These are phyloP conservation scores for Cercis canadensis DNA, from an alignment of 306 rosid genomes.

Conservation along the genomic window DNA sequence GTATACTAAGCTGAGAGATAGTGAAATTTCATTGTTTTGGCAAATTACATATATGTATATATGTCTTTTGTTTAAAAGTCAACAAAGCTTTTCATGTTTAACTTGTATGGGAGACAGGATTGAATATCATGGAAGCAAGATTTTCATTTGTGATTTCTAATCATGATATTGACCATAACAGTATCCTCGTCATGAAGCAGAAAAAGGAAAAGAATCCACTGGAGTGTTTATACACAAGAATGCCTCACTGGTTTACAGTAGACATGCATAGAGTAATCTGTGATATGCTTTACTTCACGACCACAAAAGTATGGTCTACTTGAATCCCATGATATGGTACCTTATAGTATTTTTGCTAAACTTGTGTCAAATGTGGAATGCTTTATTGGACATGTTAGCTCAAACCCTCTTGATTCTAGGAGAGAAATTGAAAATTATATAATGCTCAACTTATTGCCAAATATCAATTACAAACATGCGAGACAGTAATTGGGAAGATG, in stretches of 20 bases:
- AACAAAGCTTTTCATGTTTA: neutral
- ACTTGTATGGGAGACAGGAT: neutral
- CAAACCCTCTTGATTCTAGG: no score
- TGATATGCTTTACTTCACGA: no score
- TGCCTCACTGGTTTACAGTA: no score
- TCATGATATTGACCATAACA: neutral
- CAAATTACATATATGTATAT: neutral
- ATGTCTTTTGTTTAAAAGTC: conserved; percentile 9
- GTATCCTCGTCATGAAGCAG: neutral
- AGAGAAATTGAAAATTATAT: no score
- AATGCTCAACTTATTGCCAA: neutral
- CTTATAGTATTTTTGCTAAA: no score
- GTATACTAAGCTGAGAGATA: conserved; percentile 18
- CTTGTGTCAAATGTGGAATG: no score
- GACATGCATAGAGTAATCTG: neutral
- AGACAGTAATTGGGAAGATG: neutral
- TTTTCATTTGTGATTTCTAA: neutral
- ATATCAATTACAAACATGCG: no score
- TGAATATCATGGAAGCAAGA: neutral
- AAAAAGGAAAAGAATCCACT: neutral
- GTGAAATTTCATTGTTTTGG: conserved; percentile 8
- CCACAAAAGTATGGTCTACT: no score
- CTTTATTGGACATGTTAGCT: no score
- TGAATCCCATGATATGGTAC: no score
- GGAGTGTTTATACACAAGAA: neutral